These are phyloP conservation scores for Dactylellina drechsleri DNA, from an alignment of 2,329 filamentous ascomycete species.

Conservation along the genomic window DNA sequence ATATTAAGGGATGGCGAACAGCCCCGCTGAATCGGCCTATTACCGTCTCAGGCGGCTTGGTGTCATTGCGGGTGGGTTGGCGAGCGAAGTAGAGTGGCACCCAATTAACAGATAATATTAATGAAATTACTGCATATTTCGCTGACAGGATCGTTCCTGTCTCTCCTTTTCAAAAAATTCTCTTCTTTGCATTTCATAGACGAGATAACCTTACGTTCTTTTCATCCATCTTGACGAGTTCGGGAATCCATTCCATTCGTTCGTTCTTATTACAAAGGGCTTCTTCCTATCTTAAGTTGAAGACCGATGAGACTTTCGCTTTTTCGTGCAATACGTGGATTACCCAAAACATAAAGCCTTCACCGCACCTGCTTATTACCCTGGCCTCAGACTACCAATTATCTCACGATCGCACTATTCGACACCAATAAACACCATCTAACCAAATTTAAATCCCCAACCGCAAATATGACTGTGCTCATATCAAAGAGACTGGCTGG, in stretches of 20 bases:
- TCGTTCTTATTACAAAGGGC: neutral
- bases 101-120: no score
- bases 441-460: neutral
- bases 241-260: neutral
- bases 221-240: conserved; percentile 3
- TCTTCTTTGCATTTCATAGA: conserved; percentile 9
- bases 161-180: conserved; percentile 8
- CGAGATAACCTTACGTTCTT: conserved; percentile 3
- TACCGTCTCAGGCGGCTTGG: conserved; percentile 4
- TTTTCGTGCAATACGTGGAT: neutral
- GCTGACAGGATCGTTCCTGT: neutral
- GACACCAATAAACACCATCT: no score
- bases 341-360: neutral
- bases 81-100: neutral
- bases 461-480: neutral
- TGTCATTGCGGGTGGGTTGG: neutral
- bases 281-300: neutral
- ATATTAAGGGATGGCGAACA: conserved; percentile 48
- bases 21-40: conserved; percentile 26
- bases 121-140: neutral
- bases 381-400: neutral
- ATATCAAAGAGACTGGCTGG: neutral
- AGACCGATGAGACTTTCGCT: neutral
- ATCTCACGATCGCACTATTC: neutral
- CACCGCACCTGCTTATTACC: neutral